Base-by-base conservation (phyloP, 352 stramenopile genomes). In the Globisporangium spiculum region DNA sequence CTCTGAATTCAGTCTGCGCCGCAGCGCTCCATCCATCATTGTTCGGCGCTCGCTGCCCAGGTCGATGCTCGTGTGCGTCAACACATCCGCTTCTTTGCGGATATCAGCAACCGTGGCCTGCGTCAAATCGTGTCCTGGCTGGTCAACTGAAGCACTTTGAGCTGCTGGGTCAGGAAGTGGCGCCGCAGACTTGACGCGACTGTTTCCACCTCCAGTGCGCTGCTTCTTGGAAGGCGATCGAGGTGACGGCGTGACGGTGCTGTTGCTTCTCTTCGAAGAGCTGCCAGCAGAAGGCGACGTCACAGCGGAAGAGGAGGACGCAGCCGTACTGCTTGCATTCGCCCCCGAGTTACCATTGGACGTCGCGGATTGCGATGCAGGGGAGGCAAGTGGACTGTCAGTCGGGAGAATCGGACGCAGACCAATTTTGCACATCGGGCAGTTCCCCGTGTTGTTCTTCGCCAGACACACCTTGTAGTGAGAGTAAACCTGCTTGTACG, bases 351-450 rank as follows among this genome's bases (percentile, higher is more conserved):
- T 53, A 7, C 36, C 38, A 57, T 32, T 54, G 1, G 26, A 48
- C 16, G 60, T 48, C 4, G 30, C 7, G 10, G 62, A n/a, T 34
- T 76, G 76, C n/a, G 74, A 61, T 26, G 65, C 62, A 3, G 81
- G 74, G 1, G 79, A 84, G 18, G 73, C 53, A 14, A 64, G 44
- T 30, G 73, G 66, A 41, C 53, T 83, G 2, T 69, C 50, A 48
- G 63, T 30, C 30, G 81, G 66, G 1, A 88, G 24, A 30, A 96
- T 83, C 14, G 86, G 86, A 26, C 83, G 71, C 48, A 93, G 58
- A 2, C 86, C 85, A 56, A 96, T 92, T 61, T 89, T 92, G 71
- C 88, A 96, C 82, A 96, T 92, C 1, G 88, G 86, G 55, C 88
- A 96, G 61, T 86, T 93, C 5, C 70, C 67, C 9, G 85, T 93